Percentiles rank a stretch among this genome's conserved stretches.
phyloP scores from a whole-genome alignment of 2,329 filamentous ascomycete genomes.

The Nemania diffusa region DNA sequence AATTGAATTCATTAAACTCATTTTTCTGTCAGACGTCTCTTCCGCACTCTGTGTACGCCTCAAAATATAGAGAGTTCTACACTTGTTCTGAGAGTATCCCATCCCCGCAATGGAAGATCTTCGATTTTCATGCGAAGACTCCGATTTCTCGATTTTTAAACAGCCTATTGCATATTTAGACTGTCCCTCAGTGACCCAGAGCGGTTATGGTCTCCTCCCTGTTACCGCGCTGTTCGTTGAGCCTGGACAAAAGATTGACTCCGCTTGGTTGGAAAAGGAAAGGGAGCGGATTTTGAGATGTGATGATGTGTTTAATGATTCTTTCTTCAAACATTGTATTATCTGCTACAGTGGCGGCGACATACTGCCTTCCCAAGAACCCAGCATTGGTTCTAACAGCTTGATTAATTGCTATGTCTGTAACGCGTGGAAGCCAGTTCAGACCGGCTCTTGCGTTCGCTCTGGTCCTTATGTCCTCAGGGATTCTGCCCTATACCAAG shows the following conservation, averaged over 20 bases:
- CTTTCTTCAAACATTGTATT: background rate
- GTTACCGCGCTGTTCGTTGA: background rate
- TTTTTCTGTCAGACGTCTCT: too few relatives aligned
- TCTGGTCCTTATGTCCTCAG: background rate
- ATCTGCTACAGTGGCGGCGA: too few relatives aligned
- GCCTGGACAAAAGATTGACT: background rate
- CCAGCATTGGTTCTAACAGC: background rate
- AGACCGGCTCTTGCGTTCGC: background rate
- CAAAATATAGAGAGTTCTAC: too few relatives aligned
- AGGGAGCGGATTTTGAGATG: background rate
- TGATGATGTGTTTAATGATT: background rate
- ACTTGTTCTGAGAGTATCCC: too few relatives aligned
- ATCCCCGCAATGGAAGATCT: background rate
- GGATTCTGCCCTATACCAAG: background rate
- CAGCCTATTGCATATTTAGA: background rate
- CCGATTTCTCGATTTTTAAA: background rate
- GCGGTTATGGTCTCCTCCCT: background rate
- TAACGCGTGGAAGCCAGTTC: background rate
- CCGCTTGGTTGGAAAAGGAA: background rate
- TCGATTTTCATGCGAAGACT: background rate
- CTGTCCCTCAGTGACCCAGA: background rate
- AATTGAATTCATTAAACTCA: too few relatives aligned
- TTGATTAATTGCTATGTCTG: background rate
- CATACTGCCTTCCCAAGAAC: too few relatives aligned
- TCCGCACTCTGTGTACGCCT: too few relatives aligned